Percentiles rank a stretch among this genome's conserved stretches.
These are phyloP conservation scores for Wickerhamomyces subpelliculosus DNA, from an alignment of 805 yeast genomes.

Conservation along the genomic window DNA sequence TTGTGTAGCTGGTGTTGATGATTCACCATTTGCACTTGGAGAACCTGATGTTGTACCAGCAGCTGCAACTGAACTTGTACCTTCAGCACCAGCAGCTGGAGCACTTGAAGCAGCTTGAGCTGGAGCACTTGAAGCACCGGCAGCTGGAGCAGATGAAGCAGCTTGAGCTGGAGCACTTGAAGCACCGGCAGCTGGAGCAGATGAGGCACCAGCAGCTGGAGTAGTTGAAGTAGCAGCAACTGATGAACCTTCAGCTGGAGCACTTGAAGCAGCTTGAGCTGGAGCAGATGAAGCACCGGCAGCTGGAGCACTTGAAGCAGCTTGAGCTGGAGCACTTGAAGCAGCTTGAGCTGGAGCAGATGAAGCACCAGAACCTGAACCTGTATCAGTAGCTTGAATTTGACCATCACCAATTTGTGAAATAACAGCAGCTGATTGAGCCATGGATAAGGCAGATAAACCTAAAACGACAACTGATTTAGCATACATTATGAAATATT, in stretches of 20 bases:
- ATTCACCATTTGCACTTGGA: conserved; percentile 21
- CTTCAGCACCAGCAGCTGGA: conserved; percentile 21
- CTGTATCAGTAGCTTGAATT: conserved; percentile 19
- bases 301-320: conserved; percentile 25
- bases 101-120: conserved; percentile 16
- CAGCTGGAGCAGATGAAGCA: conserved; percentile 19
- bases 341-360: conserved; percentile 17
- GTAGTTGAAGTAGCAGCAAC: conserved; percentile 28
- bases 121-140: conserved; percentile 22
- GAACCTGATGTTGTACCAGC: conserved; percentile 29
- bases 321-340: conserved; percentile 17
- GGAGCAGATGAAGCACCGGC: conserved; percentile 2
- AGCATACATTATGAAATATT: conserved; percentile 2
- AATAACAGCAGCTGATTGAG: conserved; percentile 22
- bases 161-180: conserved; percentile 19
- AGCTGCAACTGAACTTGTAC: conserved; percentile 23
- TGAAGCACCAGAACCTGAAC: conserved; percentile 36
- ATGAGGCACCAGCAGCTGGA: conserved; percentile 23
- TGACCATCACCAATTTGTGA: conserved; percentile 24
- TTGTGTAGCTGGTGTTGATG: conserved; percentile 14
- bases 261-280: conserved; percentile 23
- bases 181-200: conserved; percentile 15
- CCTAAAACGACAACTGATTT: conserved; percentile 9
- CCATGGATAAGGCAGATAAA: conserved; percentile 19
- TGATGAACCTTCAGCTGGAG: conserved; percentile 21